Conservation (phyloP, 441 rosid genomes). For the Populus trichocarpa region DNA sequence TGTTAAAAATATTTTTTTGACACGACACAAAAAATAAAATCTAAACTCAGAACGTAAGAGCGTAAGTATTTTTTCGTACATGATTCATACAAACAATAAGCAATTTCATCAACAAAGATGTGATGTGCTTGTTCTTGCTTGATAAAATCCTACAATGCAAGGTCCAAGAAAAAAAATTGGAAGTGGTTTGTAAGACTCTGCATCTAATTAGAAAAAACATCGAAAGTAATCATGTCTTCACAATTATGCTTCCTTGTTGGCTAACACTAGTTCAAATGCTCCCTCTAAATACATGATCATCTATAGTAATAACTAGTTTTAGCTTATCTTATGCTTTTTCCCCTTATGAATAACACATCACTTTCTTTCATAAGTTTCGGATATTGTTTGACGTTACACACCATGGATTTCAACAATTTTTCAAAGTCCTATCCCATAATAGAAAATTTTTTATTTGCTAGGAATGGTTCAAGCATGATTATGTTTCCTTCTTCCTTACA, state of each 20-base stretch:
- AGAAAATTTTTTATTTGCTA: too few species aligned
- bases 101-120: neutral
- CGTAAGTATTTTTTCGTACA: too few species aligned
- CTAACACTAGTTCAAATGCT: neutral
- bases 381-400: too few species aligned
- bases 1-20: too few species aligned
- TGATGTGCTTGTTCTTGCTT: neutral
- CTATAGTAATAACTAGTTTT: too few species aligned
- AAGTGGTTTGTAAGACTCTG: neutral
- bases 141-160: neutral
- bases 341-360: neutral
- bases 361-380: too few species aligned
- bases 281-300: neutral
- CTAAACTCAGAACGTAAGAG: too few species aligned
- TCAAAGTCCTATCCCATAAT: neutral
- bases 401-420: too few species aligned
- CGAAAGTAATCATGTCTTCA: too few species aligned
- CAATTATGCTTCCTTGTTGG: neutral
- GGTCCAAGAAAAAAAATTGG: neutral
- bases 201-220: neutral
- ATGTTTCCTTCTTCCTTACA: neutral
- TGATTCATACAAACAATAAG: too few species aligned
- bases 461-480: too few species aligned
- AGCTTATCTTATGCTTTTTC: neutral
- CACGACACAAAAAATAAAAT: too few species aligned